Base-by-base conservation (phyloP, 1,139 yeast species). In the Saccharomyces hybrid region DNA sequence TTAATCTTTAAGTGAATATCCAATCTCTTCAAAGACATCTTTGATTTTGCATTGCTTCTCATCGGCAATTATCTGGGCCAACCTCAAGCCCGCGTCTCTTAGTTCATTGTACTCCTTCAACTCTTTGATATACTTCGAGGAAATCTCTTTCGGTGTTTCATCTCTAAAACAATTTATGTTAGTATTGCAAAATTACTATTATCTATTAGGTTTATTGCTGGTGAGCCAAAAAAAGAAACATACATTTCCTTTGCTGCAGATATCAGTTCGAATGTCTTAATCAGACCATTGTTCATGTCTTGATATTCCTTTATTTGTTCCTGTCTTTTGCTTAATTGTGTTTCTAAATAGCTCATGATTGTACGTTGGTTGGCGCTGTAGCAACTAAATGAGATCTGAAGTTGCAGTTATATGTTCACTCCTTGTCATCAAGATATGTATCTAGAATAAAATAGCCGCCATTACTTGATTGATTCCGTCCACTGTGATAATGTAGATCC, bases 91-190 rank as follows among this genome's bases (percentile, higher is more conserved):
- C 2, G 60, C 58, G 51, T 70, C 74, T 51, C 70, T 63, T 11
- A 70, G 52, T 44, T 70, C 72, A 55, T 70, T 70, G 52, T 70
- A 70, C 11, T 56, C 63, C 53, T 69, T 69, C 20, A 70, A 52
- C 4, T 56, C 52, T 8, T 54, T 55, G n/a, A 70, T 68, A 48
- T 70, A 72, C 13, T 34, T 16, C 9, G 57, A 52, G 28, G 56
- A 53, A 9, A 61, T 25, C n/a, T 56, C 50, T 20, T 53, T 52
- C 13, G 67, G 59, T 11, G 52, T 13, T 38, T 38, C 6, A 49
- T 25, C 3, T 38, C 42, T 54, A 54, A 2, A 20, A 20, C 2
- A 20, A 2, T 2, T 20, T 20, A 1, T 2, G 20, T 20, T 20
- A 20, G 20, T 20, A 20, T 20, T 2, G 3, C 20, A 16, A 16